A percentile compares a stretch with the other conserved stretches of the same genome.
These are phyloP conservation scores for Cardiospermum halicacabum DNA, from an alignment of 345 rosid species.

Conservation along the genomic window DNA sequence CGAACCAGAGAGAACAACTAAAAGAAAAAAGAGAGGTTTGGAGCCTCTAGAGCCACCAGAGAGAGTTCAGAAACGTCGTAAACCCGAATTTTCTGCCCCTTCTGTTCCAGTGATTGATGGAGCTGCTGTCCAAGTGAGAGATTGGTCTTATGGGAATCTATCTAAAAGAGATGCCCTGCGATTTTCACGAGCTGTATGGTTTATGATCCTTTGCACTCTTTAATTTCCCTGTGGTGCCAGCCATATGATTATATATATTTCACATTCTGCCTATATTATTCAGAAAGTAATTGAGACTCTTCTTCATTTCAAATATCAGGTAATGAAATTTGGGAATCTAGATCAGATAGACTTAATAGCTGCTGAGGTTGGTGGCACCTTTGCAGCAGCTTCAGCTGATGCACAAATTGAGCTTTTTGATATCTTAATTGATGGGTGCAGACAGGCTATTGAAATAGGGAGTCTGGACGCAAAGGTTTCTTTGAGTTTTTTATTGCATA, in stretches of 20 bases:
- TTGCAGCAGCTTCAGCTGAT: slow-evolving; percentile 71
- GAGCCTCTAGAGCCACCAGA: slow-evolving; percentile 62
- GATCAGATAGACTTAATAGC: slow-evolving; percentile 66
- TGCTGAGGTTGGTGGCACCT: slow-evolving; percentile 81
- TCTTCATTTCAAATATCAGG: slow-evolving; percentile 35
- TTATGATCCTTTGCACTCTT: neutral
- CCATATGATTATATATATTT: neutral
- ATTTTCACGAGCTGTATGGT: slow-evolving; percentile 84
- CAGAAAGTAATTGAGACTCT: slow-evolving; percentile 6
- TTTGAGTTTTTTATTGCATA: slow-evolving; percentile 2
- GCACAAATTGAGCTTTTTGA: slow-evolving; percentile 89
- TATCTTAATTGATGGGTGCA: slow-evolving; percentile 82
- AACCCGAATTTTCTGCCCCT: slow-evolving; percentile 61
- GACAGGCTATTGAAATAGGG: slow-evolving; percentile 66
- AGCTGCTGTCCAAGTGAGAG: slow-evolving; percentile 92
- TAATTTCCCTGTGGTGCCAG: neutral
- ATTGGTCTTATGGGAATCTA: slow-evolving; percentile 93
- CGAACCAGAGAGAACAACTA: slow-evolving; percentile 65
- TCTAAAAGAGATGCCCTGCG: slow-evolving; percentile 95
- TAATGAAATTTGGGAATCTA: slow-evolving; percentile 87
- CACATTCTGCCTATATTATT: neutral
- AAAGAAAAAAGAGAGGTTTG: slow-evolving; percentile 84
- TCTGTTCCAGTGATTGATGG: slow-evolving; percentile 79
- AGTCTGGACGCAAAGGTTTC: slow-evolving; percentile 74
- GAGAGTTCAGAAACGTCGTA: slow-evolving; percentile 76